A percentile compares a stretch with the other conserved stretches of the same genome.
These are phyloP conservation scores for Pinus taeda DNA, from an alignment of 75 land plant genomes.

Conservation along the genomic window DNA sequence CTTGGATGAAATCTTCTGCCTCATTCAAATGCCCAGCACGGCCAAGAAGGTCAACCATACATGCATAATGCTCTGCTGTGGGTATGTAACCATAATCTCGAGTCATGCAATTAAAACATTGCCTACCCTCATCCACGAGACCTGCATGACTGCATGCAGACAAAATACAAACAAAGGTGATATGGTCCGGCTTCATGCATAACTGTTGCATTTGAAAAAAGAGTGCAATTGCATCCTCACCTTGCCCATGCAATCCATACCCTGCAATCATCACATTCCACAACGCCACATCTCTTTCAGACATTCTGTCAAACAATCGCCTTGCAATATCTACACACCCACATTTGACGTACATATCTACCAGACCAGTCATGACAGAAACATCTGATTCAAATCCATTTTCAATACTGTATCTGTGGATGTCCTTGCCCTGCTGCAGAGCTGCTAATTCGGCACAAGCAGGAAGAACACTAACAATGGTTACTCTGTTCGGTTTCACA, in stretches of 20 bases:
- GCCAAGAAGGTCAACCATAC: constrained; percentile 51
- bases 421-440: constrained; percentile 20
- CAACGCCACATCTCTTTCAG: constrained; percentile 37
- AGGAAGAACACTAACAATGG: constrained; percentile 49
- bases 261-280: constrained; percentile 60
- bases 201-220: constrained; percentile 28
- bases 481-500: constrained; percentile 36
- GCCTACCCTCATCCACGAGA: constrained; percentile 42
- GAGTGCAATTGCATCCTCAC: constrained; percentile 24
- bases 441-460: constrained; percentile 31
- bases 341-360: constrained; percentile 49
- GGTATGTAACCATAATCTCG: constrained; percentile 29
- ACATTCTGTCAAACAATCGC: constrained; percentile 21
- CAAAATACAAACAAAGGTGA: constrained; percentile 48
- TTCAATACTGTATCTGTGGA: constrained; percentile 39
- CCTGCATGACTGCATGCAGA: constrained; percentile 54
- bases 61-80: constrained; percentile 39
- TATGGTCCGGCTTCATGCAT: constrained; percentile 32
- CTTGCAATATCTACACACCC: constrained; percentile 27
- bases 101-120: constrained; percentile 28
- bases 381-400: constrained; percentile 45
- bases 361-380: constrained; percentile 44
- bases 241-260: constrained; percentile 36
- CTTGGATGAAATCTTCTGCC: constrained; percentile 26
- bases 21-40: constrained; percentile 44